phyloP scores from a whole-genome alignment of 2,329 filamentous ascomycete species.

The Clonostachys sp. region DNA sequence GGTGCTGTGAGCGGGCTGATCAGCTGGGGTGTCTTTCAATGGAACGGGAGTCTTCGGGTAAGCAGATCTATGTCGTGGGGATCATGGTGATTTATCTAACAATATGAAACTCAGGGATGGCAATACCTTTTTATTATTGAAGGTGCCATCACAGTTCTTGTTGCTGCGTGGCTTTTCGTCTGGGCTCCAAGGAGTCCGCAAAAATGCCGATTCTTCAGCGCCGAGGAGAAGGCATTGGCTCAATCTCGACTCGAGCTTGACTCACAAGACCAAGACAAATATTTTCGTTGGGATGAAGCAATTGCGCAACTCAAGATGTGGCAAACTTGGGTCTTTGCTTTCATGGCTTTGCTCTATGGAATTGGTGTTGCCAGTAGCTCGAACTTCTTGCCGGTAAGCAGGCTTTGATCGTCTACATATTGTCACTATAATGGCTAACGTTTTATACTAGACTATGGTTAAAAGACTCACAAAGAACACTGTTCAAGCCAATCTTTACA shows the following conservation, averaged over 20 bases:
- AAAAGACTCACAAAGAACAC: slow-evolving; percentile 26
- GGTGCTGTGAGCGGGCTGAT: slow-evolving; percentile 15
- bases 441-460: slow-evolving; percentile 15
- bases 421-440: too few relatives aligned
- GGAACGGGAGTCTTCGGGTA: slow-evolving; percentile 9
- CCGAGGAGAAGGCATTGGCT: slow-evolving; percentile 15
- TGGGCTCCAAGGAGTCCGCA: slow-evolving; percentile 12
- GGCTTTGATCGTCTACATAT: too few relatives aligned
- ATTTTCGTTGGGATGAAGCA: slow-evolving; percentile 13
- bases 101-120: slow-evolving; percentile 8
- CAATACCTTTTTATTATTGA: slow-evolving; percentile 19
- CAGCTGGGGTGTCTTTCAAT: slow-evolving; percentile 15
- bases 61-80: background rate
- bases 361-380: slow-evolving; percentile 14
- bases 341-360: slow-evolving; percentile 15
- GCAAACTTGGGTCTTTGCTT: slow-evolving; percentile 13
- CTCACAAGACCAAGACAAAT: slow-evolving; percentile 10
- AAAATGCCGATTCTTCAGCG: slow-evolving; percentile 12
- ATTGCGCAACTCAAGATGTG: slow-evolving; percentile 11
- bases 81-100: background rate
- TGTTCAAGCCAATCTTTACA: slow-evolving; percentile 15
- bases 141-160: slow-evolving; percentile 12
- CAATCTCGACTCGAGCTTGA: slow-evolving; percentile 13
- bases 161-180: slow-evolving; percentile 9
- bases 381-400: slow-evolving; percentile 13